These are phyloP conservation scores for Fusarium sp. DNA, from an alignment of 2,329 filamentous ascomycete species.

Conservation along the genomic window DNA sequence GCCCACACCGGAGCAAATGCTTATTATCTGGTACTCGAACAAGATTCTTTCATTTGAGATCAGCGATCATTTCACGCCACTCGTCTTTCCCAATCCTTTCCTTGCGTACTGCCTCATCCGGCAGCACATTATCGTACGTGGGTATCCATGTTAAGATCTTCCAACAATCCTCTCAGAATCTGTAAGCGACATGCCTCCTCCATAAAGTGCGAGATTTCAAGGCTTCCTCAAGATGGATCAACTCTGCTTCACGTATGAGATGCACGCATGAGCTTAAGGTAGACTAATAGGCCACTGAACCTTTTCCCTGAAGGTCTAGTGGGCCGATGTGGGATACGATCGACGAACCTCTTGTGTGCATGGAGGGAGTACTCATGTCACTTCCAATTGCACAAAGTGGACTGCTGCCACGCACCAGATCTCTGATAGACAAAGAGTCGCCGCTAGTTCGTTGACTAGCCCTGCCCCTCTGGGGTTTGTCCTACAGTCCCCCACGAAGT, in stretches of 20 bases:
- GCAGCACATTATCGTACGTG: constrained; percentile 15
- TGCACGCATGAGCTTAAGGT: neutral
- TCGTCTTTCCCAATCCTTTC: constrained; percentile 19
- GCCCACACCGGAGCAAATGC: constrained; percentile 13
- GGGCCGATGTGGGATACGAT: neutral
- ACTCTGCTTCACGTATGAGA: neutral
- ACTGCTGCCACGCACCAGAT: constrained; percentile 28
- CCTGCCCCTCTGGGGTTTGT: constrained; percentile 22
- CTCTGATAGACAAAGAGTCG: constrained; percentile 14
- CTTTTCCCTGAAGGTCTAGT: neutral
- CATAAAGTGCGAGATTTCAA: neutral
- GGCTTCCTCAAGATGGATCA: neutral
- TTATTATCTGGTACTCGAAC: constrained; percentile 44
- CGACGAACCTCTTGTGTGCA: constrained; percentile 3
- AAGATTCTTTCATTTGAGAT: constrained; percentile 36
- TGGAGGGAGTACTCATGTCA: constrained; percentile 15
- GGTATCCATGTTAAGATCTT: constrained; percentile 24
- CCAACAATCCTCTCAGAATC: neutral
- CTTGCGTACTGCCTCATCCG: constrained; percentile 9
- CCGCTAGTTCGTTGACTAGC: constrained; percentile 13
- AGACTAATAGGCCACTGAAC: neutral
- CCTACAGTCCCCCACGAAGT: constrained; percentile 51
- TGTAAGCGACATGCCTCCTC: neutral
- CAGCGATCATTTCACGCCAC: constrained; percentile 31
- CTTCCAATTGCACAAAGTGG: constrained; percentile 11